Conservation (phyloP, 331 rosid species). For the Dryas integrifolia region DNA sequence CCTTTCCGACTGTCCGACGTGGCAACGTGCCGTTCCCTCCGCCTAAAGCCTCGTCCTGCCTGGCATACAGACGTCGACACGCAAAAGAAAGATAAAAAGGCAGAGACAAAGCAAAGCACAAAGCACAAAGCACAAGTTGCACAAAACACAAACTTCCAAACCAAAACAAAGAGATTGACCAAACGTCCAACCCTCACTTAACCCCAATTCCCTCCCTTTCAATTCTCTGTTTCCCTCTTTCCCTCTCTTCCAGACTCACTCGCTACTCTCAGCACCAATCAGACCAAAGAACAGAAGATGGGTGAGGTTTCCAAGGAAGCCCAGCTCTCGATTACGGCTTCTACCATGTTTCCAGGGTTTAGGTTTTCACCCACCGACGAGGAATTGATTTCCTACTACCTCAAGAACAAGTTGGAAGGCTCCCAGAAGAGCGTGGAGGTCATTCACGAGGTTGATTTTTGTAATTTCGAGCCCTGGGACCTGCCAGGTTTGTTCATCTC, state of each 20-base stretch:
- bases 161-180: not conserved
- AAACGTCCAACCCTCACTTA: not conserved
- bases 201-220: not conserved
- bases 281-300: constrained; percentile 6
- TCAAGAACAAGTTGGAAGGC: constrained; percentile 63
- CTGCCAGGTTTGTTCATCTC: constrained; percentile 59
- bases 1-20: not conserved
- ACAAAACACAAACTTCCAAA: too few species aligned
- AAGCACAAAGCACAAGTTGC: not conserved
- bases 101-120: not conserved
- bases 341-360: constrained; percentile 88
- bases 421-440: constrained; percentile 61
- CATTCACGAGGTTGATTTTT: constrained; percentile 75
- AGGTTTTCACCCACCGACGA: constrained; percentile 94
- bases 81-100: not conserved
- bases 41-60: not conserved
- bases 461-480: constrained; percentile 90
- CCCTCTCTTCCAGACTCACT: not conserved
- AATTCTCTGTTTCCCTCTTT: not conserved
- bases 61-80: constrained; percentile 3
- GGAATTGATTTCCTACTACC: constrained; percentile 76
- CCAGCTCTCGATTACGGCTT: constrained; percentile 60
- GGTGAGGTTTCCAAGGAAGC: constrained; percentile 49
- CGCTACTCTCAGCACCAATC: not conserved
- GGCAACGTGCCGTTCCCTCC: constrained; percentile 7